Evolutionary conservation across 1,139 yeast genomes (phyloP).

Genomic region (Lodderomyces oxycetoniae): DNA sequence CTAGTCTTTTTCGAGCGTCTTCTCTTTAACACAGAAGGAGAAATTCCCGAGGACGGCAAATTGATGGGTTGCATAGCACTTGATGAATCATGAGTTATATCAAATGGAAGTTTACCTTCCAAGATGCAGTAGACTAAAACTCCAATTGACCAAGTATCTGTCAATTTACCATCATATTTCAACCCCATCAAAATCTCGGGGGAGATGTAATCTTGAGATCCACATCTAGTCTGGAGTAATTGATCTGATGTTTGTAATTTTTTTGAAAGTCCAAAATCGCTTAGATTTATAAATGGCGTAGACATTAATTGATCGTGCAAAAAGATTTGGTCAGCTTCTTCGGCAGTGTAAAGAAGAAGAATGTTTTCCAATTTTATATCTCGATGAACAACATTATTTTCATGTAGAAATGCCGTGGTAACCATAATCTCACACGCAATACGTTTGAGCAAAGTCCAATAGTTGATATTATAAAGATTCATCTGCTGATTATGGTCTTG

Average conservation of each 20-base stretch:
- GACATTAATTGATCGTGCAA: slow-evolving; percentile 8
- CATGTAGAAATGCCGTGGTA: slow-evolving; percentile 74
- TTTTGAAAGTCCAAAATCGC: slow-evolving; percentile 88
- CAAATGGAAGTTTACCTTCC: slow-evolving; percentile 88
- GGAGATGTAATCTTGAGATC: slow-evolving; percentile 91
- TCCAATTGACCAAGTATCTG: slow-evolving; percentile 94
- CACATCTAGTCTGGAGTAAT: slow-evolving; percentile 78
- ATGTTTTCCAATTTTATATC: slow-evolving; percentile 86
- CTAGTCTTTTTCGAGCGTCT: slow-evolving; percentile 49
- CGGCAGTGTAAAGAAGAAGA: slow-evolving; percentile 38
- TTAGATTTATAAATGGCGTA: slow-evolving; percentile 49
- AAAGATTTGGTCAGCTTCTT: slow-evolving; percentile 14
- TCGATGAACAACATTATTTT: slow-evolving; percentile 67
- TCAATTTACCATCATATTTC: slow-evolving; percentile 81
- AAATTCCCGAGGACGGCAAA: slow-evolving; percentile 22
- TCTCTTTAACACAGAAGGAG: slow-evolving; percentile 45
- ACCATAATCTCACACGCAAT: slow-evolving; percentile 63
- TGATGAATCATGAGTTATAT: slow-evolving; percentile 34
- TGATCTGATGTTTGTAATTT: slow-evolving; percentile 55
- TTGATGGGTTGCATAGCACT: background rate
- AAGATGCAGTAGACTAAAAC: slow-evolving; percentile 78
- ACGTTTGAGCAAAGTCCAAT: slow-evolving; percentile 49
- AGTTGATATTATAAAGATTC: slow-evolving; percentile 19
- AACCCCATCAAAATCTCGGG: slow-evolving; percentile 90
- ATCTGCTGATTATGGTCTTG: slow-evolving; percentile 20